Percentiles rank a stretch among this genome's conserved stretches.
These are phyloP conservation scores for Phaffomyces antillensis DNA, from an alignment of 805 yeast species.

Conservation along the genomic window DNA sequence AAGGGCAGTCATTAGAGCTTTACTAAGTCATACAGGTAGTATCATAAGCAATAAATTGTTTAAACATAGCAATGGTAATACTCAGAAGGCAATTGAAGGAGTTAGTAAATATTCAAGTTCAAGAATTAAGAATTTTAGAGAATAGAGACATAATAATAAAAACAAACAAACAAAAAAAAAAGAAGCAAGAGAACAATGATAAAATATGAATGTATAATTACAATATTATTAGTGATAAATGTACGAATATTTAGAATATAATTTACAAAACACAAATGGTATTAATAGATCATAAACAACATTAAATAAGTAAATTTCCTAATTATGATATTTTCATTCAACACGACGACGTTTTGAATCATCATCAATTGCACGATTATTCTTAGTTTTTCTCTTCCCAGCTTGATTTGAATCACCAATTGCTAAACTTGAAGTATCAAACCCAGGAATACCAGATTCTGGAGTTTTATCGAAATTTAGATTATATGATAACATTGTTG, in stretches of 20 bases:
- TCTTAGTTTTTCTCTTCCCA: constrained; percentile 33
- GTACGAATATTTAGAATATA: not conserved
- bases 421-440: constrained; percentile 61
- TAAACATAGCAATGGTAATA: constrained; percentile 23
- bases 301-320: not conserved
- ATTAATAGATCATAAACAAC: too few relatives aligned
- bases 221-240: not conserved
- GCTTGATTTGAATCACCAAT: constrained; percentile 37
- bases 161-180: not conserved
- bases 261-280: not conserved
- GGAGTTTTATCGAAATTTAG: constrained; percentile 60
- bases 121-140: constrained; percentile 18
- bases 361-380: constrained; percentile 16
- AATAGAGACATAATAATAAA: not conserved
- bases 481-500: constrained; percentile 39
- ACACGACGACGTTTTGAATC: constrained; percentile 22
- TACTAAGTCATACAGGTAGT: constrained; percentile 64
- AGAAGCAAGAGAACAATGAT: not conserved
- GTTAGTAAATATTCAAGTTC: constrained; percentile 19
- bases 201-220: not conserved
- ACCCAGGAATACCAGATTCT: constrained; percentile 69
- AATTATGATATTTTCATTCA: constrained; percentile 7
- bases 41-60: constrained; percentile 70
- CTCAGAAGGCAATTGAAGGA: constrained; percentile 11
- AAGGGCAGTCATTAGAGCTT: constrained; percentile 51